Base-by-base conservation (phyloP, 345 rosid species). In the Sisymbrium irio region DNA sequence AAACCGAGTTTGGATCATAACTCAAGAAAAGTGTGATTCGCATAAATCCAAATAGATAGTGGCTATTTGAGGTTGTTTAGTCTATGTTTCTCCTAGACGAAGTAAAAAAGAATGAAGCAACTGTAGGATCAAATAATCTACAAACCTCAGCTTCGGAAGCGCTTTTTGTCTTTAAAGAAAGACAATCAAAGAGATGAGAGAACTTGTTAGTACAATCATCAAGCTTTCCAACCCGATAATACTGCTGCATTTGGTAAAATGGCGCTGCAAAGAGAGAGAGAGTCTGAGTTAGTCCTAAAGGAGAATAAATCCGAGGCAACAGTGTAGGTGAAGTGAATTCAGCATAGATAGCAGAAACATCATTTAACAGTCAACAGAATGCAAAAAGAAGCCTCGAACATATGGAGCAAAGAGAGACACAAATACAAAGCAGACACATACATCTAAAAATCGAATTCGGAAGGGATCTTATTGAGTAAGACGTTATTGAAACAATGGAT, bases 231-330 rank as follows among this genome's bases (percentile, higher is more conserved):
- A 80, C 49, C 65, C 97, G 79, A 49, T 88, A 91, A 69, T 91
- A 89, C 82, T 86, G 93, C 83, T 91, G 96, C 90, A 89, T 72
- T 82, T 93, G 94, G 84, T 91, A 85, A 37, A 84, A 87, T 1
- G 96, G 94, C 69, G 94, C 97, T 93, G 89, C 83, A 61, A 36
- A 62, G 45, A 66, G 77, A 67, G 25, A 22, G 25, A 22, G 13
- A 15, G 33, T 15, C 58, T 53, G 32, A 75, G 71, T 72, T 40
- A 54, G 20, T 36, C 47, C 1, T 62, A n/a, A n/a, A n/a, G n/a
- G n/a, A n/a, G n/a, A n/a, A n/a, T n/a, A n/a, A n/a, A n/a, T n/a
- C n/a, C n/a, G n/a, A n/a, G n/a, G n/a, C n/a, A n/a, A n/a, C n/a
- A n/a, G n/a, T n/a, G n/a, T n/a, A n/a, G n/a, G n/a, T n/a, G n/a